These are phyloP conservation scores for Metschnikowia dekortorum DNA, from an alignment of 805 yeast species.

Conservation along the genomic window DNA sequence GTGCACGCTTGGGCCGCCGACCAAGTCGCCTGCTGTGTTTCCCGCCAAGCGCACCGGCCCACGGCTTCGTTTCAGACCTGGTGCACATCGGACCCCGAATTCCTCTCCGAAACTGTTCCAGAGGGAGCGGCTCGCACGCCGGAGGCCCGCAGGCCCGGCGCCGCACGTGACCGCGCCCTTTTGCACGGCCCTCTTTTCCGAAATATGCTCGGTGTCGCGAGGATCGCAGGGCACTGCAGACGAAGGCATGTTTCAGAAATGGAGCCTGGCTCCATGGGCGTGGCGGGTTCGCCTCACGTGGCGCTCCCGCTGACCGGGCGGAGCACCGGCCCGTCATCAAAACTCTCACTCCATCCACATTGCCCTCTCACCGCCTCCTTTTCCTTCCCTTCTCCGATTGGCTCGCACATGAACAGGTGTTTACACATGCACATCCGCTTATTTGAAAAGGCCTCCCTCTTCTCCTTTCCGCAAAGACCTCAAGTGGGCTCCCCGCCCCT, in stretches of 20 bases:
- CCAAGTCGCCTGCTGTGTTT: too few relatives aligned
- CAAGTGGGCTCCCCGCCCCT: too few relatives aligned
- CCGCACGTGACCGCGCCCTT: neutral
- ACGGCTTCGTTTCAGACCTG: too few relatives aligned
- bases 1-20: too few relatives aligned
- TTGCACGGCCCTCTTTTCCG: neutral
- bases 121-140: neutral
- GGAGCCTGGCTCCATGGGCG: neutral
- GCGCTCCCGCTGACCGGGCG: too few relatives aligned
- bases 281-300: neutral
- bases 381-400: neutral
- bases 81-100: neutral
- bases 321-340: too few relatives aligned
- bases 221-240: neutral
- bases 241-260: neutral
- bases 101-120: neutral
- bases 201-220: too few relatives aligned
- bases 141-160: neutral
- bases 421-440: conserved; percentile 1
- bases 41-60: too few relatives aligned
- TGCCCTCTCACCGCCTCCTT: neutral
- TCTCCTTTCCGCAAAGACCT: neutral
- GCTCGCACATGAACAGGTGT: neutral
- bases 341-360: neutral
- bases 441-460: neutral